Base-by-base conservation (phyloP, 2,329 filamentous ascomycete species). In the Clonostachys byssicola region DNA sequence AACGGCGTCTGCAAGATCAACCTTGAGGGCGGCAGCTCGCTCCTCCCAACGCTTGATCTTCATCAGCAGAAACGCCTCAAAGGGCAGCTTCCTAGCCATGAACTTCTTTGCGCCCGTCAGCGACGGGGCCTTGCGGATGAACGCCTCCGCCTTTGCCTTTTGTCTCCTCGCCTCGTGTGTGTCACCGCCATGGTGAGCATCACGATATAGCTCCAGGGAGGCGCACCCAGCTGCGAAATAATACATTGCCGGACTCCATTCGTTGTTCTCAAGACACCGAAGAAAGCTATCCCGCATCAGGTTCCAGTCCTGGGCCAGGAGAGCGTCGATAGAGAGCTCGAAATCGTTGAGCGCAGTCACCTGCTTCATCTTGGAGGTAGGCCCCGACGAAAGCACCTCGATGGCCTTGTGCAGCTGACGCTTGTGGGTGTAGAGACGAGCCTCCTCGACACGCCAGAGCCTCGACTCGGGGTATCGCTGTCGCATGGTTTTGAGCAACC, bases 21-120 rank as follows among this genome's bases (percentile, higher is more conserved):
- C 67, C 3, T 77, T 73, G 65, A 84, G 79, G 42, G 78, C 73
- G 59, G 85, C 85, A 5, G 88, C 83, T 18, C 90, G 78, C 33
- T 83, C 81, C 58, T 95, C 86, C 92, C 92, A 96, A 65, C 95
- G 96, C 47, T 82, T 77, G 13, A 97, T 68, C 70, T 96, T 97
- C 49, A 91, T 83, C 45, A 80, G 75, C 12, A 94, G 83, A 57
- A 95, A 96, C 5, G 86, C 73, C 63, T 99, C 94, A 52, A 99
- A 91, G 0, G 94, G 94, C 12, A 97, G 74, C 58, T 95, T 89
- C 18, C 86, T 82, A 0, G 89, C 87, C 86, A 97, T 89, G 64
- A 99, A 89, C 39, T 83, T 83, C 70, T 95, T 96, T 68, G 88
- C 91, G 38, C 92, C 92, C 0, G 88, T 85, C 44, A 89, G 76